Evolutionary conservation across 106 monocot genomes (phyloP).

Genomic region (Chionographis japonica): DNA sequence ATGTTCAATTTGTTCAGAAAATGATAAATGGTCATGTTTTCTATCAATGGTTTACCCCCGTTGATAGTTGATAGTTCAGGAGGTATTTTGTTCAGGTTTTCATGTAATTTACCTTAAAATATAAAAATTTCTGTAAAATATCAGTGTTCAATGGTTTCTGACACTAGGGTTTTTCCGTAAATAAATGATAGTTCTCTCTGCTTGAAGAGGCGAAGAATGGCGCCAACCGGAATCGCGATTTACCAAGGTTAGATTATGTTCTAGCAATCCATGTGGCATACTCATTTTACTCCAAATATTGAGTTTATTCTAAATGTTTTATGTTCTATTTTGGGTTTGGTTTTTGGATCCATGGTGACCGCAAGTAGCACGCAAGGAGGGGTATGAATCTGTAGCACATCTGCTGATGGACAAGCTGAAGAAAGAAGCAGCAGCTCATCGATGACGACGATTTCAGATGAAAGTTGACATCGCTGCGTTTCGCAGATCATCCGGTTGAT

Average conservation of each 20-base stretch:
- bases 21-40: too few species aligned
- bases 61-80: too few species aligned
- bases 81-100: too few species aligned
- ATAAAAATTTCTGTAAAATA: neutral
- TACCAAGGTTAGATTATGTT: constrained; percentile 29
- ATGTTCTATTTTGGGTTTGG: neutral
- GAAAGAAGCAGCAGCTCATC: neutral
- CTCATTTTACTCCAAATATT: too few species aligned
- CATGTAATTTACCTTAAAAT: too few species aligned
- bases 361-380: constrained; percentile 37
- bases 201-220: constrained; percentile 58
- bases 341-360: neutral
- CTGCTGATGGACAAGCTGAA: constrained; percentile 59
- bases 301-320: neutral
- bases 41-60: too few species aligned
- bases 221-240: constrained; percentile 60
- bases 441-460: too few species aligned
- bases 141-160: neutral
- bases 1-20: too few species aligned
- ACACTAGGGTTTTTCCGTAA: neutral
- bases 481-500: too few species aligned
- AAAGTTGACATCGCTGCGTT: too few species aligned
- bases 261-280: too few species aligned
- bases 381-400: constrained; percentile 59
- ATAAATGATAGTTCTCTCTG: constrained; percentile 40